Percentiles rank a stretch among this genome's conserved stretches.
These are phyloP conservation scores for Pythium myriotylum DNA, from an alignment of 352 stramenopile genomes.

Conservation along the genomic window DNA sequence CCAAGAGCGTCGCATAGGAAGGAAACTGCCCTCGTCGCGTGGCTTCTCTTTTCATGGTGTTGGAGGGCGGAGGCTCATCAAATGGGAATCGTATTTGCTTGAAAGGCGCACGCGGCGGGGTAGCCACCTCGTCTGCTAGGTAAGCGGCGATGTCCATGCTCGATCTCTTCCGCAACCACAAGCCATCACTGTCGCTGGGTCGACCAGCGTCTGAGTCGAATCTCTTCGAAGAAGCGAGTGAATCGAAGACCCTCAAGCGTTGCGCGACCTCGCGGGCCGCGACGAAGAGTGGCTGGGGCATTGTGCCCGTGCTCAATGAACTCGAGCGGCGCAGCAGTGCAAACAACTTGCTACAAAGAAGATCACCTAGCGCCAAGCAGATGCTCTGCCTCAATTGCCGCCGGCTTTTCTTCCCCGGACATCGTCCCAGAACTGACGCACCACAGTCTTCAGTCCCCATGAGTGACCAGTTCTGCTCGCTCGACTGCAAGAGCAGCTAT, in stretches of 20 bases:
- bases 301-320: constrained; percentile 27
- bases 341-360: not conserved
- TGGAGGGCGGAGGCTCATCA: too few species aligned
- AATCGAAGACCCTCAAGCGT: constrained; percentile 12
- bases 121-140: too few species aligned
- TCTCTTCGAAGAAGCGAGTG: not conserved
- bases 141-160: constrained; percentile 14
- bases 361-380: constrained; percentile 11
- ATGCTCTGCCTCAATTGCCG: constrained; percentile 24
- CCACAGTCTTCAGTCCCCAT: not conserved
- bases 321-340: constrained; percentile 15
- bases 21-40: too few species aligned
- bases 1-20: too few species aligned
- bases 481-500: constrained; percentile 49
- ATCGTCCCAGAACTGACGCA: not conserved
- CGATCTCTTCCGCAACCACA: constrained; percentile 15
- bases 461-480: constrained; percentile 37
- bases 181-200: not conserved
- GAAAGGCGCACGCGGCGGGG: too few species aligned
- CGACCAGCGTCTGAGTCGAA: not conserved
- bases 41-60: too few species aligned
- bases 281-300: constrained; percentile 20
- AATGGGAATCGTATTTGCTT: too few species aligned
- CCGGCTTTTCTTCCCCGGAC: constrained; percentile 12
- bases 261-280: constrained; percentile 1